Conservation (phyloP, 192 early-diverging fungal species). For the Coemansia sp. region DNA sequence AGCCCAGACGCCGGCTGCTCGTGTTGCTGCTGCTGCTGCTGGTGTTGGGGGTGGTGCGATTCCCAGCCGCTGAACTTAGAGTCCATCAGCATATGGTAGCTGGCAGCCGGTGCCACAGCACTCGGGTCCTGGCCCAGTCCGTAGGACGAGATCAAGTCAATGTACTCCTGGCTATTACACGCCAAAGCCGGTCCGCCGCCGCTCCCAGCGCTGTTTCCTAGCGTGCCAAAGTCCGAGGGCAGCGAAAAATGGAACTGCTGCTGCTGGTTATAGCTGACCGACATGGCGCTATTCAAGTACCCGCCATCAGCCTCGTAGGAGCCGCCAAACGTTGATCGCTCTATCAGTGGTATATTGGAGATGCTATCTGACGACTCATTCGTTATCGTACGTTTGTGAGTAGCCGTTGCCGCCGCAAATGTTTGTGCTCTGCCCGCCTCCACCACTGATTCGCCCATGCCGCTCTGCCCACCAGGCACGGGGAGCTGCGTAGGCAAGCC, state of each 20-base stretch:
- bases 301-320: neutral
- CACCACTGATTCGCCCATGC: neutral
- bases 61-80: neutral
- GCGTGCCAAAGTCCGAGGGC: neutral
- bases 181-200: neutral
- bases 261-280: slow-evolving; percentile 1
- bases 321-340: slow-evolving; percentile 13
- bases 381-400: slow-evolving; percentile 11
- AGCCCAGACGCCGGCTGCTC: neutral
- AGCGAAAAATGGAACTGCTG: slow-evolving; percentile 3
- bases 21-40: neutral
- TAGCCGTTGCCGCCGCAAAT: neutral
- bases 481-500: neutral
- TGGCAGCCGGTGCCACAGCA: neutral
- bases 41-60: neutral
- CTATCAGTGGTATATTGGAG: slow-evolving; percentile 37
- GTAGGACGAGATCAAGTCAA: slow-evolving; percentile 4
- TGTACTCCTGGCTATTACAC: slow-evolving; percentile 7
- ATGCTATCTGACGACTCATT: slow-evolving; percentile 24
- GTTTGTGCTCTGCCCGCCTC: neutral
- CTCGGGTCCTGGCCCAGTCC: neutral
- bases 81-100: neutral
- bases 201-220: neutral
- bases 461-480: neutral
- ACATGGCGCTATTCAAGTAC: neutral